A percentile compares a stretch with the other conserved stretches of the same genome.
These are phyloP conservation scores for Hsuehochloa calcarea DNA, from an alignment of 176 grass and related monocot genomes.

Conservation along the genomic window DNA sequence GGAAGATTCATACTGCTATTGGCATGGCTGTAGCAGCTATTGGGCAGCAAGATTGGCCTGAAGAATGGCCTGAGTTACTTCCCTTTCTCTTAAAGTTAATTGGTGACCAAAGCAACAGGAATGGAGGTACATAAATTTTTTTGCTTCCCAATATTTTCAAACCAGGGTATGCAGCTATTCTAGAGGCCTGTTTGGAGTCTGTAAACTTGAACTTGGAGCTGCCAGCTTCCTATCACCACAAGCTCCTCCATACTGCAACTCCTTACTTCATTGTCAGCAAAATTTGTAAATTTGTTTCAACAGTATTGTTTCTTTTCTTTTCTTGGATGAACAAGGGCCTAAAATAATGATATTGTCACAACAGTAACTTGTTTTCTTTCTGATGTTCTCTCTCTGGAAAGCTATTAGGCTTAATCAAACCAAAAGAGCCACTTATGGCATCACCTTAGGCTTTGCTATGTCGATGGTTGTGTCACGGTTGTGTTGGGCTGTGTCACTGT, in stretches of 20 bases:
- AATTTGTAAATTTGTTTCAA: too few relatives aligned
- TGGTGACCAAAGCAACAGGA: slow-evolving; percentile 62
- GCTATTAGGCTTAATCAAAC: neutral
- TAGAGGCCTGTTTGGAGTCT: slow-evolving; percentile 9
- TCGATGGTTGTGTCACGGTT: neutral
- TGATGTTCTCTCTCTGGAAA: neutral
- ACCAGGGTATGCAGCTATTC: neutral
- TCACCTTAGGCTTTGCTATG: neutral
- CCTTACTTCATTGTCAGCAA: too few relatives aligned
- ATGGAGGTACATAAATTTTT: slow-evolving; percentile 62
- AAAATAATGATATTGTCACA: too few relatives aligned
- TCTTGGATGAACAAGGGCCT: too few relatives aligned
- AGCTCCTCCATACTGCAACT: neutral
- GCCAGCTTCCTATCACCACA: neutral
- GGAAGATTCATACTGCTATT: slow-evolving; percentile 89
- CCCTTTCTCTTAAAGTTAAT: slow-evolving; percentile 88
- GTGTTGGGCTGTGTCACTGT: too few relatives aligned
- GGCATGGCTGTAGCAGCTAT: slow-evolving; percentile 90
- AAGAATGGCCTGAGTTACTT: slow-evolving; percentile 92
- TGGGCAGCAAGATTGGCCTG: slow-evolving; percentile 92
- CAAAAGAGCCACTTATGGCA: neutral
- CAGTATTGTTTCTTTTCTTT: too few relatives aligned
- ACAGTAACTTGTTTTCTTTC: neutral
- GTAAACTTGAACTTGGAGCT: neutral
- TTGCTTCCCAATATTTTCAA: slow-evolving; percentile 1